A percentile compares a stretch with the other conserved stretches of the same genome.
These are phyloP conservation scores for Aspergillus pseudoglaucus DNA, from an alignment of 2,329 filamentous ascomycete species.

Conservation along the genomic window DNA sequence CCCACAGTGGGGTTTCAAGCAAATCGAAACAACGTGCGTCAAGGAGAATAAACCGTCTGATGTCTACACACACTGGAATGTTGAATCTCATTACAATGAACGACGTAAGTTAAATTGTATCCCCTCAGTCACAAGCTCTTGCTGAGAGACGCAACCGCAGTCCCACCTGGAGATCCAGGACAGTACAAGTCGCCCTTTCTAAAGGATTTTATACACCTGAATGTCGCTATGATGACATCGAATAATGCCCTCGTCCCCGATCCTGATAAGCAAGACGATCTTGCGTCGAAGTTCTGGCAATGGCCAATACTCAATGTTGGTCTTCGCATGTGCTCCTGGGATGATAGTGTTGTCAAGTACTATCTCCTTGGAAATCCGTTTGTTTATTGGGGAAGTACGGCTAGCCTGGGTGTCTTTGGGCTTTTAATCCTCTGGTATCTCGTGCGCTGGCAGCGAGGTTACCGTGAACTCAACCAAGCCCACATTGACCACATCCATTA, in stretches of 20 bases:
- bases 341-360: constrained; percentile 92
- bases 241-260: constrained; percentile 98
- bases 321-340: constrained; percentile 98
- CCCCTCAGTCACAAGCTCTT: neutral
- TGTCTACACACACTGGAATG: constrained; percentile 97
- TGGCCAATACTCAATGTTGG: constrained; percentile 95
- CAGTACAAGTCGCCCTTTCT: constrained; percentile 96
- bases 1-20: constrained; percentile 99
- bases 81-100: constrained; percentile 91
- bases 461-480: constrained; percentile 66
- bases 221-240: constrained; percentile 99
- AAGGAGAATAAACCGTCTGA: constrained; percentile 90
- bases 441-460: constrained; percentile 93
- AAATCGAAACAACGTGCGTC: constrained; percentile 93
- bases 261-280: constrained; percentile 96
- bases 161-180: constrained; percentile 80
- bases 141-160: constrained; percentile 37
- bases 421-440: constrained; percentile 75
- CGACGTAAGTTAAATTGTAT: constrained; percentile 69
- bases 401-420: constrained; percentile 65
- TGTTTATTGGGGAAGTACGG: constrained; percentile 91
- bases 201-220: constrained; percentile 94
- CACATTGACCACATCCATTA: constrained; percentile 96
- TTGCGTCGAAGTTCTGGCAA: constrained; percentile 96
- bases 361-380: constrained; percentile 95